A percentile compares a stretch with the other conserved stretches of the same genome.
These are phyloP conservation scores for Trichoderma aggressivum DNA, from an alignment of 2,329 filamentous ascomycete species.

Conservation along the genomic window DNA sequence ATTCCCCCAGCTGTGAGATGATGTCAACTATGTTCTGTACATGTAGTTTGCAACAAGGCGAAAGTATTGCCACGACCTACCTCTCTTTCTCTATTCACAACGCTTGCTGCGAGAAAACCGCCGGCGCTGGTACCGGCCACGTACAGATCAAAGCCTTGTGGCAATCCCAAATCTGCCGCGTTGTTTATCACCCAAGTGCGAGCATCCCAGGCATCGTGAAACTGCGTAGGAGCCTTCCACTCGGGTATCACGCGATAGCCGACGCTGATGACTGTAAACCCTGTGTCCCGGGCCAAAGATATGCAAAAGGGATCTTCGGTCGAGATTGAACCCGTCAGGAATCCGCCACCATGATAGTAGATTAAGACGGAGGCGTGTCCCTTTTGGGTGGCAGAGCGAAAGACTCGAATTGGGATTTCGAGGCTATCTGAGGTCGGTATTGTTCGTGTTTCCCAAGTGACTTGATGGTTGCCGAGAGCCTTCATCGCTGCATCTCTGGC, in stretches of 20 bases:
- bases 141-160: background rate
- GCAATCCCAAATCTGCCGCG: background rate
- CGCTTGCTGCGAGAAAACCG: background rate
- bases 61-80: background rate
- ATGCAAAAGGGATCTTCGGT: background rate
- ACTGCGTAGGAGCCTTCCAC: background rate
- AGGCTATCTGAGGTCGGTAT: background rate
- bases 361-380: background rate
- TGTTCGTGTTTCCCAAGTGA: background rate
- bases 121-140: background rate
- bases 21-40: background rate
- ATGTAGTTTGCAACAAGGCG: background rate
- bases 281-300: background rate
- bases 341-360: background rate
- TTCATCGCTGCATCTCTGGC: background rate
- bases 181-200: background rate
- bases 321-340: background rate
- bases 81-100: background rate
- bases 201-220: conserved; percentile 1
- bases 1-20: background rate
- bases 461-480: background rate
- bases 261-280: background rate
- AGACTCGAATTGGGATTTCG: background rate
- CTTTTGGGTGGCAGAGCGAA: background rate
- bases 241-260: background rate